Base-by-base conservation (phyloP, 441 rosid genomes). In the Adansonia gregorii region DNA sequence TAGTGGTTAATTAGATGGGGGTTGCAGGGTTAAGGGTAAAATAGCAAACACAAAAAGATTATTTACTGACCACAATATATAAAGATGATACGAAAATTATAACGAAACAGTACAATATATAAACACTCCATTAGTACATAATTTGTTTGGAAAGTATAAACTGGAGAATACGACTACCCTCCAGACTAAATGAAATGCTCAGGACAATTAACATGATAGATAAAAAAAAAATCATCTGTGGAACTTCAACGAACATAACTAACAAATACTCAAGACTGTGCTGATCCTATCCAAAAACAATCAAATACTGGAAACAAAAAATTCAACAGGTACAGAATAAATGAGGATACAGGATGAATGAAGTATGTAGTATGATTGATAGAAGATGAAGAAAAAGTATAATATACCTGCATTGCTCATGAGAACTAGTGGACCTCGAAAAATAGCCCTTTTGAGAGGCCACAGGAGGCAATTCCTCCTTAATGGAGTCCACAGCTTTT, bases 381-480 rank as follows among this genome's bases (percentile, higher is more conserved):
- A 39, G 63, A 31, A 54, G 75, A 35, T 9, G 46, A 19, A 52
- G 31, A 20, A 68, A 11, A 9, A 20, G 59, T 2, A 6, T 41
- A 20, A 66, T 63, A 14, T 52, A 91, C 97, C 93, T 88, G 91
- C 98, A 92, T 83, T 93, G 93, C 52, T 90, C 94, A 35, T 89
- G 89, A 82, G 88, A 85, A 79, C 94, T 92, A 46, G 76, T 10
- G 71, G 73, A 83, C 70, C 94, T 83, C 6, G 92, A 87, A 82
- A 91, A 79, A 78, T 78, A 73, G 15, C 79, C 91, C 79, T 89
- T 90, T 69, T 75, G 85, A 58, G 89, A 82, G 46, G 55, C 77
- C 65, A 76, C 63, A 9, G 4, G 0, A 3, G 82, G 80, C 22
- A 82, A 65, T 66, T 85, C 92, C 17, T 78, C 84, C 35, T 67